Percentiles rank a stretch among this genome's conserved stretches.
phyloP scores from a whole-genome alignment of 441 rosid genomes.

The Bocquillonia castaneifolia region DNA sequence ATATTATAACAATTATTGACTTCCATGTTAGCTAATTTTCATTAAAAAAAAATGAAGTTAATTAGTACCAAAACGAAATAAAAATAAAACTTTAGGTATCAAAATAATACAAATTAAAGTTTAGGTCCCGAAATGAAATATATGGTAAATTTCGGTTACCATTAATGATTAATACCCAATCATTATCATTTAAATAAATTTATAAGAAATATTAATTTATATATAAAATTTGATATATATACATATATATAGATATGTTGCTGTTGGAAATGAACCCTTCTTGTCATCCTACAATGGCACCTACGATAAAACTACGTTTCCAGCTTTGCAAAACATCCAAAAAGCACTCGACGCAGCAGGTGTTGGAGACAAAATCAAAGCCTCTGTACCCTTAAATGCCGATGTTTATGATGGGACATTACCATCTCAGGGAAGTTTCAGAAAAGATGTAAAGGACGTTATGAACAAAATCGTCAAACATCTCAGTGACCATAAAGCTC shows the following conservation, averaged over 20 bases:
- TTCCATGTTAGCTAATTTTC: too few species aligned
- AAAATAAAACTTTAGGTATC: too few species aligned
- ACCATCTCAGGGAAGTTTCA: conserved; percentile 65
- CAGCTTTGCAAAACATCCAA: conserved; percentile 68
- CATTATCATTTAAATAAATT: too few species aligned
- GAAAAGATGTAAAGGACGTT: conserved; percentile 37
- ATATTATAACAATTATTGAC: too few species aligned
- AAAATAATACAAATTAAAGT: too few species aligned
- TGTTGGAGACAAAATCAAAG: conserved; percentile 49
- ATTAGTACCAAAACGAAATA: too few species aligned
- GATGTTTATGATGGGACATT: conserved; percentile 65
- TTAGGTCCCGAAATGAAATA: too few species aligned
- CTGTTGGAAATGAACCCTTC: conserved; percentile 89
- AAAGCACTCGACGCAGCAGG: conserved; percentile 62
- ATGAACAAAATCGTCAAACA: conserved; percentile 44
- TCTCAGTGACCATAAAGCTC: conserved; percentile 41
- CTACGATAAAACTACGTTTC: conserved; percentile 38
- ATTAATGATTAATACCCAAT: too few species aligned
- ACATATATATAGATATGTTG: conserved; percentile 53
- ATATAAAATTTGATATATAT: neutral
- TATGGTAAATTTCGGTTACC: too few species aligned
- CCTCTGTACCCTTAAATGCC: conserved; percentile 62
- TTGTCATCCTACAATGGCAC: conserved; percentile 57
- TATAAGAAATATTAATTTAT: too few species aligned
- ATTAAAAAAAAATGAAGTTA: too few species aligned